phyloP scores from a whole-genome alignment of 768 basidiomycete species.

The Auriculariales sp. region DNA sequence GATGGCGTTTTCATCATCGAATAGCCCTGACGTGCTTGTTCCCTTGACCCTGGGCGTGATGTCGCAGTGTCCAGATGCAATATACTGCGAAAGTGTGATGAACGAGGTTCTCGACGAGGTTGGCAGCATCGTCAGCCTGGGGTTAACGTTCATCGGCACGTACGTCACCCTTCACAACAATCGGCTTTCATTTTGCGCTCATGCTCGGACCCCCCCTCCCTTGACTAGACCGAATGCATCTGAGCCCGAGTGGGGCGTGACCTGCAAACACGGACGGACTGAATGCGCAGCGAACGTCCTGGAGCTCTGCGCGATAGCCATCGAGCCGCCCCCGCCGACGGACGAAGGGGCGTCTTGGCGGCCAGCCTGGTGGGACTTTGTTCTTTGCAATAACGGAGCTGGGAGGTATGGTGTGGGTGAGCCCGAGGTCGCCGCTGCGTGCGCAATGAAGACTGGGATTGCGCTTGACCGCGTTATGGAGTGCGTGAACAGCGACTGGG shows the following conservation, averaged over 20 bases:
- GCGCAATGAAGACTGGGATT: constrained; percentile 46
- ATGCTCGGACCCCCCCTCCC: not conserved
- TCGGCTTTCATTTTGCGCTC: not conserved
- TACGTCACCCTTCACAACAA: constrained; percentile 22
- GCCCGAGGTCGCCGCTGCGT: constrained; percentile 46
- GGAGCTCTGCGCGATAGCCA: constrained; percentile 64
- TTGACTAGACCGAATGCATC: constrained; percentile 43
- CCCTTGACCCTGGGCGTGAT: constrained; percentile 44
- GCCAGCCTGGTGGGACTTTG: constrained; percentile 60
- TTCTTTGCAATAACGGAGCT: constrained; percentile 66
- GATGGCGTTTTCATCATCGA: not conserved
- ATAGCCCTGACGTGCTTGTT: constrained; percentile 14
- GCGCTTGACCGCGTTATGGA: constrained; percentile 54
- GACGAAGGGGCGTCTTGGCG: not conserved
- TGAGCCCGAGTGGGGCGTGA: constrained; percentile 60
- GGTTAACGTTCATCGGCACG: constrained; percentile 62
- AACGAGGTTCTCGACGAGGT: constrained; percentile 54
- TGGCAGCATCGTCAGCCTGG: constrained; percentile 47
- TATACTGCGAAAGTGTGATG: constrained; percentile 67
- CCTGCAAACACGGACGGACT: constrained; percentile 61
- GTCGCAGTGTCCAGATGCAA: constrained; percentile 70
- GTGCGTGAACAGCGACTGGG: constrained; percentile 48
- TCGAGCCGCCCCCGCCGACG: constrained; percentile 27
- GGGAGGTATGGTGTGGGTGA: constrained; percentile 43
- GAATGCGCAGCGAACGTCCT: constrained; percentile 88